Base-by-base conservation (phyloP, 148 eudicot genomes). In the Chenopodium suecicum region DNA sequence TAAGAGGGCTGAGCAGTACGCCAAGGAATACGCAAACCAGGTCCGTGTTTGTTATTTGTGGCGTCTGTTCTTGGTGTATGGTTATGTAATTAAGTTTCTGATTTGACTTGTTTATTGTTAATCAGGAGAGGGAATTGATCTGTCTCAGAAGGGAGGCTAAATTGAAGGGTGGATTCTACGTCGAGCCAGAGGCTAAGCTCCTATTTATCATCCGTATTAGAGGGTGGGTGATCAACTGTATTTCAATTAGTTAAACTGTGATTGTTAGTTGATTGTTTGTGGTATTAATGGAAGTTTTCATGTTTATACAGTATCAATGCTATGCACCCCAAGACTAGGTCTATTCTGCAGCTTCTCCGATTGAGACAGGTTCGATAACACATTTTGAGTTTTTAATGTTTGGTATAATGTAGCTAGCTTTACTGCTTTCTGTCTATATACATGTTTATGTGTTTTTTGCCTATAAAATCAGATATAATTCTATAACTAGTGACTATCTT, bases 321-420 rank as follows among this genome's bases (percentile, higher is more conserved):
- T 16, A 92, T 94, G 88, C 87, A 91, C 83, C 98, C 98, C 19
- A 86, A 86, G 85, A 89, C 96, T 27, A 91, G 84, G 86, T 88
- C 83, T 58, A 94, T 94, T 64, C 62, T 94, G 89, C 96, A 94
- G 86, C 95, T 94, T 44, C 82, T 94, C 79, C 90, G 98, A 71
- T 74, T 94, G 85, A 89, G 96, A 80, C 98, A 92, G 96, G 98
- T 91, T 41, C 7, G 31, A 17, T 64, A 34, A 25, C 41, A 75
- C 0, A 14, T 9, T 29, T 2, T 0, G 3, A 50, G 54, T 50
- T 56, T 56, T 56, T 56, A 56, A 14, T 56, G 54, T 50, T 50
- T 48, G 13, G 54, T 48, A 10, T 48, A 48, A 48, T 48, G 3
- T 48, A 0, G 14, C 54, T 48, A 9, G 62, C 20, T 16, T 17